Evolutionary conservation across 129 eudicot genomes (phyloP), one percentile per base, ranked within the genome.

Genomic region (Sambucus nigra): DNA sequence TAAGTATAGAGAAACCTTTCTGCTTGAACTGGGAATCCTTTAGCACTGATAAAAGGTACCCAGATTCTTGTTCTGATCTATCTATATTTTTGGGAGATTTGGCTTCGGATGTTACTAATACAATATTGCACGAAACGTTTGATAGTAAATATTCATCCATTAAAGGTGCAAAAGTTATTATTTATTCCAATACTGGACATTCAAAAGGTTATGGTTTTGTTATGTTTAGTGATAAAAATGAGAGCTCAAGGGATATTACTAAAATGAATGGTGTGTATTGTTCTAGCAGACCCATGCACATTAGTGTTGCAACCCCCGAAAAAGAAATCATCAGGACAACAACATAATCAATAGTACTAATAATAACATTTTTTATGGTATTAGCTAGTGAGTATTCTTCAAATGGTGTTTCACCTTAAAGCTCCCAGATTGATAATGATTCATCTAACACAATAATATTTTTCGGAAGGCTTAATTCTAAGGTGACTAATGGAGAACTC

Each of bases 381-480:
- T n/a, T n/a, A n/a, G n/a, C n/a, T n/a, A n/a, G n/a, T n/a, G n/a
- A n/a, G 28, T 80, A 65, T 73, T 61, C 86, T 45, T 81, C 92
- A 47, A 72, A 71, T 60, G 89, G 83, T 51, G 66, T 67, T 44
- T 7, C 13, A 15, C 42, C 8, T 44, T 83, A 82, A 49, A 68
- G 70, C 60, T 61, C 80, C 45, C 86, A 84, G 55, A 61, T 86
- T 69, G 97, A 88, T 40, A 77, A 73, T 26, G 95, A 84, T 63
- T 71, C 78, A 20, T 67, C 95, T 22, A 77, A 88, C 72, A 75
- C 93, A 59, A 75, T 79, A 54, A 77, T 91, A 55, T 91, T 91
- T 85, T 94, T 91, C 12, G 98, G 95, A 69, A 95, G 94, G 58
- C 94, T 91, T 28, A 94, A 91, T 61, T 75, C 93, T 25, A 93